A percentile compares a stretch with the other conserved stretches of the same genome.
These are phyloP conservation scores for Lentinula guzmanii DNA, from an alignment of 768 basidiomycete species.

Conservation along the genomic window DNA sequence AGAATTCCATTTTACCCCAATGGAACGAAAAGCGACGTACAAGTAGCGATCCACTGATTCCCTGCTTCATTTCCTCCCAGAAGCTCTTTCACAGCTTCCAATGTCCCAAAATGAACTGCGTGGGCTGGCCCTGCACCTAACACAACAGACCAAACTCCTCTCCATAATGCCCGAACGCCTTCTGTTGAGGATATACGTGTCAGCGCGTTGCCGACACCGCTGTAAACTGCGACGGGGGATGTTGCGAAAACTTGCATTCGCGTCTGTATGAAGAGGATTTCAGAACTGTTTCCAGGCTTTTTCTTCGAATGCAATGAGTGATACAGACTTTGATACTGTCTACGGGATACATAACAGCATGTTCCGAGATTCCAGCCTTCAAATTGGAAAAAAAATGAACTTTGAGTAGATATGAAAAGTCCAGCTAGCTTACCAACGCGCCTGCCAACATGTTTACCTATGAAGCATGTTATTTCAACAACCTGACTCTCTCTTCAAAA, in stretches of 20 bases:
- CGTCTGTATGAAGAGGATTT: slow-evolving; percentile 48
- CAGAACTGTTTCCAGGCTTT: not conserved
- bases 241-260: slow-evolving; percentile 98
- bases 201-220: slow-evolving; percentile 86
- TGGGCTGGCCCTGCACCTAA: slow-evolving; percentile 97
- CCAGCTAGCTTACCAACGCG: slow-evolving; percentile 62
- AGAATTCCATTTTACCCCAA: not conserved
- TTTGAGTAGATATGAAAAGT: slow-evolving; percentile 12
- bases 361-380: slow-evolving; percentile 97
- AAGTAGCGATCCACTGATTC: slow-evolving; percentile 84
- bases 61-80: slow-evolving; percentile 78
- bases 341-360: slow-evolving; percentile 97
- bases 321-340: slow-evolving; percentile 91
- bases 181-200: slow-evolving; percentile 92
- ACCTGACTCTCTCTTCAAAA: slow-evolving; percentile 1
- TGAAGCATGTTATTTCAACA: slow-evolving; percentile 7
- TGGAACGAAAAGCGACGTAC: slow-evolving; percentile 39
- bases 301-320: not conserved
- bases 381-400: not conserved
- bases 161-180: slow-evolving; percentile 87
- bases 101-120: slow-evolving; percentile 94
- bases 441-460: slow-evolving; percentile 98
- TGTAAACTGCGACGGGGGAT: slow-evolving; percentile 81
- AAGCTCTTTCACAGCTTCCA: slow-evolving; percentile 92
- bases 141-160: slow-evolving; percentile 94